Conservation (phyloP, 2,329 filamentous ascomycete species). For the Pseudogymnoascus sp. region DNA sequence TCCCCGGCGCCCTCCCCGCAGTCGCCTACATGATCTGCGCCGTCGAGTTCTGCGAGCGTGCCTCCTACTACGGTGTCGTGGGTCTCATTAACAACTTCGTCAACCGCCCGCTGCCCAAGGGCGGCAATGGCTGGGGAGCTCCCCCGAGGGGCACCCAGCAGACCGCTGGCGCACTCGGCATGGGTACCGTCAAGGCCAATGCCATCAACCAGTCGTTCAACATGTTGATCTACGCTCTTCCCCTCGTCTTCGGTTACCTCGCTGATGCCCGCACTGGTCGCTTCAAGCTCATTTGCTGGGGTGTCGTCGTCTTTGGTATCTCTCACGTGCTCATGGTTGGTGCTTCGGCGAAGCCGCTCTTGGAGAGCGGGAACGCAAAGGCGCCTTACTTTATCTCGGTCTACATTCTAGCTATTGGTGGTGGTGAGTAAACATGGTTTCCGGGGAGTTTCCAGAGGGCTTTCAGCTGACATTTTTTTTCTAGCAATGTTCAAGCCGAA, state of each 20-base stretch:
- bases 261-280: conserved; percentile 59
- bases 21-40: conserved; percentile 61
- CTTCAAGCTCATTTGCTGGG: conserved; percentile 49
- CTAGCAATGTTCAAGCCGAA: conserved; percentile 54
- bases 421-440: conserved; percentile 32
- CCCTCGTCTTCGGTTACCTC: conserved; percentile 42
- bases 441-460: conserved; percentile 49
- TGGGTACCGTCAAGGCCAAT: conserved; percentile 46
- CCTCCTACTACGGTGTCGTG: conserved; percentile 67
- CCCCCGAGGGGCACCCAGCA: conserved; percentile 28
- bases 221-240: conserved; percentile 42
- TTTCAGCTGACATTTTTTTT: conserved; percentile 59
- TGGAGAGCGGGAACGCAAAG: conserved; percentile 56
- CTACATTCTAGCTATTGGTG: conserved; percentile 22
- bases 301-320: conserved; percentile 44
- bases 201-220: conserved; percentile 43
- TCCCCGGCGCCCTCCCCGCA: conserved; percentile 57
- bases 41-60: conserved; percentile 67
- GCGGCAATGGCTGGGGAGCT: conserved; percentile 30
- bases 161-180: conserved; percentile 46
- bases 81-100: conserved; percentile 52
- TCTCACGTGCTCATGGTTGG: conserved; percentile 55
- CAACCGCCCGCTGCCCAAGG: conserved; percentile 47
- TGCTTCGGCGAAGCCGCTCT: conserved; percentile 49
- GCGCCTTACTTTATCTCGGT: conserved; percentile 27